These are phyloP conservation scores for Calcarisporium arbuscula DNA, from an alignment of 2,329 filamentous ascomycete species.

Conservation along the genomic window DNA sequence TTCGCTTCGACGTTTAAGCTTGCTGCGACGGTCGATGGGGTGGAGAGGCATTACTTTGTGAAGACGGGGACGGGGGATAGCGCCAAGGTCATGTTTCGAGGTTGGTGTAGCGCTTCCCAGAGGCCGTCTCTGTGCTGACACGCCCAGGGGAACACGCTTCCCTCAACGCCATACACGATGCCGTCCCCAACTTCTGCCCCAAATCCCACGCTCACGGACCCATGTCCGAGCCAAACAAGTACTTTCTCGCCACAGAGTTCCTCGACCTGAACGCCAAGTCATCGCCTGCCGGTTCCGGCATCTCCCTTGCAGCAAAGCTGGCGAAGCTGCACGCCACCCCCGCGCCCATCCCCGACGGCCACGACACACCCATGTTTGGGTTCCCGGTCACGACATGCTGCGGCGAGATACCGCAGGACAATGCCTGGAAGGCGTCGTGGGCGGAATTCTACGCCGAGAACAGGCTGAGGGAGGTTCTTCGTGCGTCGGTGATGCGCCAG, in stretches of 20 bases:
- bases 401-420: slow-evolving; percentile 77
- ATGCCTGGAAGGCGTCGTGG: slow-evolving; percentile 68
- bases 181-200: slow-evolving; percentile 71
- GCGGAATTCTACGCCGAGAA: slow-evolving; percentile 79
- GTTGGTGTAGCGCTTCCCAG: slow-evolving; percentile 26
- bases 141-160: slow-evolving; percentile 69
- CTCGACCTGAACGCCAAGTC: slow-evolving; percentile 54
- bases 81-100: slow-evolving; percentile 64
- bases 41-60: slow-evolving; percentile 58
- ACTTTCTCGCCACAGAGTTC: slow-evolving; percentile 72
- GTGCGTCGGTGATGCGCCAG: slow-evolving; percentile 51
- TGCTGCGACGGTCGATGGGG: slow-evolving; percentile 38
- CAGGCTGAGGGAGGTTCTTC: slow-evolving; percentile 60
- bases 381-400: slow-evolving; percentile 84
- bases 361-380: slow-evolving; percentile 62
- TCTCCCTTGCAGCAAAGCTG: slow-evolving; percentile 67
- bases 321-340: slow-evolving; percentile 72
- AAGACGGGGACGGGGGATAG: slow-evolving; percentile 59
- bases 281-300: slow-evolving; percentile 36
- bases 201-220: slow-evolving; percentile 66
- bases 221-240: slow-evolving; percentile 41
- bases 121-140: neutral
- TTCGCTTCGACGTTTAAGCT: slow-evolving; percentile 63
- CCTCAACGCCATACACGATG: slow-evolving; percentile 70
- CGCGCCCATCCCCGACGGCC: slow-evolving; percentile 57